A percentile compares a stretch with the other conserved stretches of the same genome.
These are phyloP conservation scores for Myriangium duriaei DNA, from an alignment of 2,329 filamentous ascomycete species.

Conservation along the genomic window DNA sequence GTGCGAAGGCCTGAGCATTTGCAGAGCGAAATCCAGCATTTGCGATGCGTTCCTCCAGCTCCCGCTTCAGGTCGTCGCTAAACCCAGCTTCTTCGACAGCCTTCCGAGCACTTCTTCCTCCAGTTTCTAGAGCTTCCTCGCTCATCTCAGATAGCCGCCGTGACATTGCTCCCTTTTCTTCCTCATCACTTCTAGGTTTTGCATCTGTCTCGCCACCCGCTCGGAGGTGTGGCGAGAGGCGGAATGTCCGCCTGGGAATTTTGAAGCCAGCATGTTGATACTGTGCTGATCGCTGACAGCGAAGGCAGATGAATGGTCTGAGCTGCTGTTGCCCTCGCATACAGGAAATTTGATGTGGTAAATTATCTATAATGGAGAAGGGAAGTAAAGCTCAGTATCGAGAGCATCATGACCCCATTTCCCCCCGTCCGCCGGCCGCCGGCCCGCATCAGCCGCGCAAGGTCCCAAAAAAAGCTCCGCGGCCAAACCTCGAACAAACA, in stretches of 20 bases:
- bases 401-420: too few species aligned
- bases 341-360: constrained; percentile 10
- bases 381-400: too few species aligned
- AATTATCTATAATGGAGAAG: not conserved
- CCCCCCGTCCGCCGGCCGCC: too few species aligned
- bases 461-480: too few species aligned
- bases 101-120: constrained; percentile 42
- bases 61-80: constrained; percentile 45
- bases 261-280: constrained; percentile 6
- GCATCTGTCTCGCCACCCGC: constrained; percentile 1
- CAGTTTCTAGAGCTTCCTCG: constrained; percentile 44
- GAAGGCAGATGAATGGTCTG: constrained; percentile 23
- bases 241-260: constrained; percentile 6
- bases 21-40: constrained; percentile 42
- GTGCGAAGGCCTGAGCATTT: constrained; percentile 41
- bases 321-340: constrained; percentile 16
- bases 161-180: constrained; percentile 44
- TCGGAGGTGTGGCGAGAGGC: constrained; percentile 13
- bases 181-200: constrained; percentile 17
- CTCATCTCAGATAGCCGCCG: constrained; percentile 47
- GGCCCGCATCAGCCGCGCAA: too few species aligned
- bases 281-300: constrained; percentile 26
- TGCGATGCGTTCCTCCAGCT: constrained; percentile 47
- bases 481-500: too few species aligned
- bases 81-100: constrained; percentile 51